phyloP scores from a whole-genome alignment of 768 basidiomycete species.

The Serendipita vermifera region DNA sequence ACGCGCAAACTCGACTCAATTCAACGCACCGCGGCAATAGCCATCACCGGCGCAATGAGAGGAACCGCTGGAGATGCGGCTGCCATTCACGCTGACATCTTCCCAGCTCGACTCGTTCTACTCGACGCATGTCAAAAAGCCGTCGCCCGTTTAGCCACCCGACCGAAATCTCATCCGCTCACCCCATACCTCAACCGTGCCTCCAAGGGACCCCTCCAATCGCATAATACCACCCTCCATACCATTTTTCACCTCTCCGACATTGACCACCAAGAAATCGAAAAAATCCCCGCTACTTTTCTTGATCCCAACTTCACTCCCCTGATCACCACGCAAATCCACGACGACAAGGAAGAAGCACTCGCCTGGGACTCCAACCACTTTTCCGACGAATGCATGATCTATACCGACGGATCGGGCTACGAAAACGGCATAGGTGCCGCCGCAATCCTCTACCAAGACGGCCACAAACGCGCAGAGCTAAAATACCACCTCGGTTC shows the following conservation, averaged over 20 bases:
- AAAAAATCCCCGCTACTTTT: conserved; percentile 12
- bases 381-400: neutral
- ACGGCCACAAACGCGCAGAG: neutral
- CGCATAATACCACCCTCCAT: conserved; percentile 18
- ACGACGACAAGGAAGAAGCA: neutral
- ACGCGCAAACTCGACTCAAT: neutral
- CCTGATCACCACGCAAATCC: neutral
- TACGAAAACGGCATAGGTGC: conserved; percentile 13
- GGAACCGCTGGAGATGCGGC: conserved; percentile 13
- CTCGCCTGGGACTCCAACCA: neutral
- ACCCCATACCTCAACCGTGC: neutral
- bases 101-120: conserved; percentile 10
- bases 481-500: neutral
- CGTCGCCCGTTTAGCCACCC: conserved; percentile 7
- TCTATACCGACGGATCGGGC: conserved; percentile 9
- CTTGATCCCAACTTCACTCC: neutral
- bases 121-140: conserved; percentile 6
- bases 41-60: conserved; percentile 17
- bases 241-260: conserved; percentile 13
- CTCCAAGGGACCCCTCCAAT: conserved; percentile 3
- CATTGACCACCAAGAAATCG: conserved; percentile 12
- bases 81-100: conserved; percentile 9
- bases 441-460: conserved; percentile 10
- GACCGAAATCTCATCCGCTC: conserved; percentile 7
- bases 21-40: conserved; percentile 16